phyloP scores from a whole-genome alignment of 495 filamentous ascomycete species.

The Rostrohypoxylon terebratum region DNA sequence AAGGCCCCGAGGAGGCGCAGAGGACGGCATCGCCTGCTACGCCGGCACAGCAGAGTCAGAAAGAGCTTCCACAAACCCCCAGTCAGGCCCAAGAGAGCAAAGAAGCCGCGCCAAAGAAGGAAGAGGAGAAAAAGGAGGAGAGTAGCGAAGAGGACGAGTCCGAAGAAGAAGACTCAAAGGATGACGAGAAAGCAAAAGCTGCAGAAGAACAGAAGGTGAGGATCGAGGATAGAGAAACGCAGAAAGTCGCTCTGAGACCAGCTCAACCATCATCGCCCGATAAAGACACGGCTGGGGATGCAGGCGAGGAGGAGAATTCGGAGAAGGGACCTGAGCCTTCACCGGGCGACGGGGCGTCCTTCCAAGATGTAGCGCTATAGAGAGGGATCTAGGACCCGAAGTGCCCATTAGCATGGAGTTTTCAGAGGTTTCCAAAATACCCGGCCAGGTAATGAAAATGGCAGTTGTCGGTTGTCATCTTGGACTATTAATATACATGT shows the following conservation, averaged over 20 bases:
- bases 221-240: constrained; percentile 64
- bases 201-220: constrained; percentile 68
- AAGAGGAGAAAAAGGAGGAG: constrained; percentile 45
- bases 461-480: constrained; percentile 4
- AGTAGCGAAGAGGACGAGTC: constrained; percentile 30
- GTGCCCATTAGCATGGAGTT: constrained; percentile 35
- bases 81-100: constrained; percentile 39
- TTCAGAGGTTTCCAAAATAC: constrained; percentile 27
- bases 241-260: constrained; percentile 59
- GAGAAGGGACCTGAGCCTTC: constrained; percentile 56
- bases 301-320: constrained; percentile 49
- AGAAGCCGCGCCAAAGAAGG: constrained; percentile 40
- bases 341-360: constrained; percentile 59
- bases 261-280: constrained; percentile 19
- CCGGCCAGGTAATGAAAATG: constrained; percentile 31
- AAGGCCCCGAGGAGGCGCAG: constrained; percentile 48
- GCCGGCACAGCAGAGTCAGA: constrained; percentile 43
- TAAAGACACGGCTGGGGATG: constrained; percentile 50
- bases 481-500: constrained; percentile 31
- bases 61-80: constrained; percentile 54
- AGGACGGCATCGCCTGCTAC: constrained; percentile 38
- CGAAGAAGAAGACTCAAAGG: constrained; percentile 45
- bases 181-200: constrained; percentile 48
- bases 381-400: not conserved
- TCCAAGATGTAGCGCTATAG: constrained; percentile 67